Percentiles rank a stretch among this genome's conserved stretches.
phyloP scores from a whole-genome alignment of 2,329 filamentous ascomycete genomes.

The Capronia americana region DNA sequence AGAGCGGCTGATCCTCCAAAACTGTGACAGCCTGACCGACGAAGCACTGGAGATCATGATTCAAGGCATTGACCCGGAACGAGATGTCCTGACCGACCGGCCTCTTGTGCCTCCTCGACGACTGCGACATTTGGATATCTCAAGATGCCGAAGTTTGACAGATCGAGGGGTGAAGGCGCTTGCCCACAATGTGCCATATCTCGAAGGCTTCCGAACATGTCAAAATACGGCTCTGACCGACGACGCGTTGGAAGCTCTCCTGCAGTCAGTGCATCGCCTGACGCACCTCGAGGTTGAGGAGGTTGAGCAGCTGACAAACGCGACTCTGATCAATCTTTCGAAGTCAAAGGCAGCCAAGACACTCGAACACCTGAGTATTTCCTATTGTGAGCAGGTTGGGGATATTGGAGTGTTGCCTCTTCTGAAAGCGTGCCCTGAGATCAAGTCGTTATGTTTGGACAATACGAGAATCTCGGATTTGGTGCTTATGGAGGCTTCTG shows the following conservation, averaged over 20 bases:
- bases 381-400: slow-evolving; percentile 85
- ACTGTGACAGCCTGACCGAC: slow-evolving; percentile 79
- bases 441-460: slow-evolving; percentile 82
- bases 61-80: slow-evolving; percentile 75
- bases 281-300: slow-evolving; percentile 92
- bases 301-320: slow-evolving; percentile 76
- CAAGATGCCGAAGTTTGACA: slow-evolving; percentile 76
- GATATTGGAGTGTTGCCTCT: slow-evolving; percentile 84
- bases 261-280: slow-evolving; percentile 76
- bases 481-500: slow-evolving; percentile 80
- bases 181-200: slow-evolving; percentile 74
- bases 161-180: slow-evolving; percentile 73
- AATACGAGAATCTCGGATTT: slow-evolving; percentile 91
- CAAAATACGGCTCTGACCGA: slow-evolving; percentile 79
- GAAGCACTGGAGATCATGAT: slow-evolving; percentile 75
- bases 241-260: slow-evolving; percentile 70
- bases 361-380: slow-evolving; percentile 82
- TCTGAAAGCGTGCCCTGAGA: slow-evolving; percentile 72
- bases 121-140: slow-evolving; percentile 84
- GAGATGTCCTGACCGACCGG: slow-evolving; percentile 79
- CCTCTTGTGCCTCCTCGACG: slow-evolving; percentile 78
- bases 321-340: slow-evolving; percentile 74
- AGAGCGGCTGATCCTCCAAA: slow-evolving; percentile 80
- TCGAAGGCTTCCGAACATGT: slow-evolving; percentile 83
- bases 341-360: slow-evolving; percentile 73